These are phyloP conservation scores for Grammothele lineata DNA, from an alignment of 768 basidiomycete species.

Conservation along the genomic window DNA sequence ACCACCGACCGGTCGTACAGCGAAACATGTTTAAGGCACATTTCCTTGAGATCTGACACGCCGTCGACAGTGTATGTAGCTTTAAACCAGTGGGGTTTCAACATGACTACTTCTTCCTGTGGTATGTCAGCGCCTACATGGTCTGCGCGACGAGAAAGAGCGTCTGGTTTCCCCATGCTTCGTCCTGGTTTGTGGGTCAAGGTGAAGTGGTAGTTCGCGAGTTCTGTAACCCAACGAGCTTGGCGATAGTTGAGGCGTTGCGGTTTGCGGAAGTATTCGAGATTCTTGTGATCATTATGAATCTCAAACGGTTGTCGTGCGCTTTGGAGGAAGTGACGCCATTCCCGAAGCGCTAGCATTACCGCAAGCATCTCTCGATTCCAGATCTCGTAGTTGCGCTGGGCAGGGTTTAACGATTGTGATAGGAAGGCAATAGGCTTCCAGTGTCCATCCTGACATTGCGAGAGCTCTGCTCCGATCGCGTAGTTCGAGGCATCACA, in stretches of 20 bases:
- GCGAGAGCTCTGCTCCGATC: slow-evolving; percentile 26
- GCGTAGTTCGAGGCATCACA: slow-evolving; percentile 24
- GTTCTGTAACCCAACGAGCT: slow-evolving; percentile 24
- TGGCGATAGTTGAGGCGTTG: slow-evolving; percentile 28
- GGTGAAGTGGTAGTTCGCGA: slow-evolving; percentile 14
- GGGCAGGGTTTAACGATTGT: slow-evolving; percentile 12
- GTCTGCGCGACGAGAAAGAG: slow-evolving; percentile 1
- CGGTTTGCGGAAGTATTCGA: slow-evolving; percentile 23
- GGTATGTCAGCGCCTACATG: background rate
- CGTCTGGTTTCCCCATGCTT: slow-evolving; percentile 4
- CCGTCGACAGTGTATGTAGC: background rate
- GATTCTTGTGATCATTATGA: slow-evolving; percentile 28
- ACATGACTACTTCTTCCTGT: background rate
- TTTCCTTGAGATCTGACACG: background rate
- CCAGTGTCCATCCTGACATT: slow-evolving; percentile 13
- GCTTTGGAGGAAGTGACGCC: slow-evolving; percentile 24
- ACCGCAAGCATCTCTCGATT: slow-evolving; percentile 36
- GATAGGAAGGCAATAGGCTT: slow-evolving; percentile 13
- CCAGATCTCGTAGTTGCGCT: slow-evolving; percentile 29
- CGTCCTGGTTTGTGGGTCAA: slow-evolving; percentile 6
- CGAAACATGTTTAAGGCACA: background rate
- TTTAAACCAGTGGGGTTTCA: background rate
- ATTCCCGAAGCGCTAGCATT: slow-evolving; percentile 22
- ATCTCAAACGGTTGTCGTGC: slow-evolving; percentile 15
- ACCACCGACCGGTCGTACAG: slow-evolving; percentile 22